Evolutionary conservation across 2,329 filamentous ascomycete species (phyloP).

Genomic region (Penicillium sp.): DNA sequence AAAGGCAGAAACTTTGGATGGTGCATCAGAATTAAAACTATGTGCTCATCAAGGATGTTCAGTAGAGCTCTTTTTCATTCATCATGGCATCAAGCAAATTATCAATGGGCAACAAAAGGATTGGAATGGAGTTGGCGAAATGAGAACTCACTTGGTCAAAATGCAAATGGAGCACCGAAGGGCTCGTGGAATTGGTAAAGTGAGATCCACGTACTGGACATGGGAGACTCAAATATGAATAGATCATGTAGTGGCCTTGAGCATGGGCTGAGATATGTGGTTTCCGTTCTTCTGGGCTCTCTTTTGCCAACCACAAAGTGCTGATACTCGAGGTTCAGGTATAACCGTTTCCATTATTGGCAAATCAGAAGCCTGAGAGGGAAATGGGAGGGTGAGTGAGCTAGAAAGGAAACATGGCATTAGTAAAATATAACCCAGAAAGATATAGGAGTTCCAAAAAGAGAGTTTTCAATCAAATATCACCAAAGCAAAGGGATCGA

Average conservation of each 20-base stretch:
- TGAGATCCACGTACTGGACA: no score
- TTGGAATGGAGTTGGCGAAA: background rate
- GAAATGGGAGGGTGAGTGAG: no score
- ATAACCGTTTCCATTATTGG: background rate
- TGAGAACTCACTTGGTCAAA: background rate
- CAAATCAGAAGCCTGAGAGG: no score
- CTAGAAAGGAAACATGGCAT: background rate
- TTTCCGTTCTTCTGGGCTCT: background rate
- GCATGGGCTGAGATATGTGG: background rate
- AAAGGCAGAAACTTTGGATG: background rate
- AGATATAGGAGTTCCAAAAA: no score
- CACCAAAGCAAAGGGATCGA: no score
- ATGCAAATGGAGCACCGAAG: background rate
- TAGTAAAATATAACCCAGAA: no score
- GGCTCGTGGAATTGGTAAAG: background rate
- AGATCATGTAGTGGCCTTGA: background rate
- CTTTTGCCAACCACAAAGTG: background rate
- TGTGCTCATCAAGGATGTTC: background rate
- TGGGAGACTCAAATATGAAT: background rate
- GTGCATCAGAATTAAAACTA: background rate
- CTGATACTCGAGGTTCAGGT: background rate
- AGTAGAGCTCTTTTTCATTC: background rate
- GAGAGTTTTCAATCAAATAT: no score
- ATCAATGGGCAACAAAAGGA: background rate
- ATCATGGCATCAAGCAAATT: background rate